phyloP scores from a whole-genome alignment of 768 basidiomycete genomes.

The Trametes meyenii region DNA sequence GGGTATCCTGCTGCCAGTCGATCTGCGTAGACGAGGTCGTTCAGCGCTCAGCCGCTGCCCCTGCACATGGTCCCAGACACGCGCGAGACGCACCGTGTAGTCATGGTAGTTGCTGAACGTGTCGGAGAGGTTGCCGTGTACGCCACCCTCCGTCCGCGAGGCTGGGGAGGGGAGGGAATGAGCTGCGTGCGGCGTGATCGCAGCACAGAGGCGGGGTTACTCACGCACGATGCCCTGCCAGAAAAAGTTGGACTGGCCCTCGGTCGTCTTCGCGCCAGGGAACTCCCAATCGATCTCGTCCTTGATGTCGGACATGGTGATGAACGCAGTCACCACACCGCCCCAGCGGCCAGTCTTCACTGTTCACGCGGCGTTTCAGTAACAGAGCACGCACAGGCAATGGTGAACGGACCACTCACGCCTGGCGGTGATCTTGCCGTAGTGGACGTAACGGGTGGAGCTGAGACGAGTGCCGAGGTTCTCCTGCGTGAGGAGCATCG shows the following conservation, averaged over 20 bases:
- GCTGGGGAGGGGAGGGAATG: slow-evolving; percentile 33
- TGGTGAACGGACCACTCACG: slow-evolving; percentile 40
- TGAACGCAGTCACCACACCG: slow-evolving; percentile 84
- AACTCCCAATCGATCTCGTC: slow-evolving; percentile 92
- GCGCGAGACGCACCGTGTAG: slow-evolving; percentile 58
- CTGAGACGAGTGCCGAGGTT: slow-evolving; percentile 81
- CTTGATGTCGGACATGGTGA: slow-evolving; percentile 80
- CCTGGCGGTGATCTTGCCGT: slow-evolving; percentile 71
- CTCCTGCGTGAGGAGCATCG: slow-evolving; percentile 63
- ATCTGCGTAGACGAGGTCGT: slow-evolving; percentile 51
- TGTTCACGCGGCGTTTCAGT: slow-evolving; percentile 28
- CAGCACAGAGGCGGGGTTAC: slow-evolving; percentile 28
- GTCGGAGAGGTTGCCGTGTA: slow-evolving; percentile 53
- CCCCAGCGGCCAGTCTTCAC: slow-evolving; percentile 81
- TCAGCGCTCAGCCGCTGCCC: neutral
- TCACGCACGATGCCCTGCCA: slow-evolving; percentile 73
- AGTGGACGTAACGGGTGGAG: slow-evolving; percentile 81
- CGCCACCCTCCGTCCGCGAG: slow-evolving; percentile 50
- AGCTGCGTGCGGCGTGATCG: neutral
- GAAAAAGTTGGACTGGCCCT: slow-evolving; percentile 81
- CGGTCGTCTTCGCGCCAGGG: slow-evolving; percentile 60
- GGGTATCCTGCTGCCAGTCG: slow-evolving; percentile 73
- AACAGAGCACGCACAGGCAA: neutral
- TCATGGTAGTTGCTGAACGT: slow-evolving; percentile 75
- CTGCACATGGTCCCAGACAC: neutral